Evolutionary conservation across 139 green algal species (phyloP).

Genomic region (Chlorella ohadii): DNA sequence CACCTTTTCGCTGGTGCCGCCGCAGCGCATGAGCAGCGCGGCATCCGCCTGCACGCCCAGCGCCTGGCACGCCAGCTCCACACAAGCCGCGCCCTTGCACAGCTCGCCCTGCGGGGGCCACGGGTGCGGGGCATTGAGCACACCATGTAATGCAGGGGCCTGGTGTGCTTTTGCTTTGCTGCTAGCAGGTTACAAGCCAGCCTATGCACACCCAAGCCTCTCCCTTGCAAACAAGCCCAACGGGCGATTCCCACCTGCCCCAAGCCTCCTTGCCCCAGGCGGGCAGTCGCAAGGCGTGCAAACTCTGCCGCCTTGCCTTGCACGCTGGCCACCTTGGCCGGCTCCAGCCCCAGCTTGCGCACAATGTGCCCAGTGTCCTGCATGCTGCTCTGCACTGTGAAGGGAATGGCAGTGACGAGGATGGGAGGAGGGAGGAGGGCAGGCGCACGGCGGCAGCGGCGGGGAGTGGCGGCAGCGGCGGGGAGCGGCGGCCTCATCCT

Average conservation of each 20-base stretch:
- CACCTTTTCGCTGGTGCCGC: constrained; percentile 15
- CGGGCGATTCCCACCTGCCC: not conserved
- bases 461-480: too few relatives aligned
- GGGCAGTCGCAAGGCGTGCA: not conserved
- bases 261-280: not conserved
- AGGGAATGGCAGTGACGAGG: too few relatives aligned
- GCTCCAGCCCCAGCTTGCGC: not conserved
- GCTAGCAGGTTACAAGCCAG: too few relatives aligned
- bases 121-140: too few relatives aligned
- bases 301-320: constrained; percentile 32
- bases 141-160: not conserved
- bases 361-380: not conserved
- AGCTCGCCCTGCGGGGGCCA: constrained; percentile 25
- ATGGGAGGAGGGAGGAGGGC: too few relatives aligned
- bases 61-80: constrained; percentile 39
- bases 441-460: too few relatives aligned
- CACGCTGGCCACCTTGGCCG: not conserved
- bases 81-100: constrained; percentile 41
- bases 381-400: too few relatives aligned
- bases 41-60: constrained; percentile 15
- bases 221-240: too few relatives aligned
- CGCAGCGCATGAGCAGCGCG: not conserved
- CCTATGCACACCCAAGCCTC: too few relatives aligned
- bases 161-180: too few relatives aligned
- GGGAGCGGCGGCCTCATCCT: too few relatives aligned